A percentile compares a stretch with the other conserved stretches of the same genome.
These are phyloP conservation scores for Trichoderma sp. DNA, from an alignment of 2,329 filamentous ascomycete genomes.

Conservation along the genomic window DNA sequence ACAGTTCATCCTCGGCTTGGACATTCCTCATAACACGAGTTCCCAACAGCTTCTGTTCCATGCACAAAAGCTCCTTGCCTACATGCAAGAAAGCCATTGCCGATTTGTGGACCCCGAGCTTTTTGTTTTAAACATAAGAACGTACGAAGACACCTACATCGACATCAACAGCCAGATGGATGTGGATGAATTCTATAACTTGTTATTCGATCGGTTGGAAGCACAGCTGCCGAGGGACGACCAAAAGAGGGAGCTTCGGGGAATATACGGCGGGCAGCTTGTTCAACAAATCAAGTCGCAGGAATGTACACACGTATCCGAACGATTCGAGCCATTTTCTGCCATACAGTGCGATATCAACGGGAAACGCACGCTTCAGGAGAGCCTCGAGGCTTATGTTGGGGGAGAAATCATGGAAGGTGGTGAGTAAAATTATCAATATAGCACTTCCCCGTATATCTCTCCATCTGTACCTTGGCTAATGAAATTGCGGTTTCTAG, in stretches of 20 bases:
- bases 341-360: conserved; percentile 97
- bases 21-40: conserved; percentile 56
- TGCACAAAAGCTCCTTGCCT: conserved; percentile 80
- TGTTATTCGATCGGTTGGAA: conserved; percentile 91
- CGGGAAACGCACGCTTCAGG: conserved; percentile 79
- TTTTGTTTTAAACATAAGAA: conserved; percentile 76
- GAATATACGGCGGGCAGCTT: conserved; percentile 88
- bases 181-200: conserved; percentile 95
- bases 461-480: not conserved
- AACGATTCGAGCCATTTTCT: conserved; percentile 86
- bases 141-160: conserved; percentile 79
- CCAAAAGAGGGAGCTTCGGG: conserved; percentile 74
- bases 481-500: conserved; percentile 47
- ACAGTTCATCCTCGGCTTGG: conserved; percentile 74
- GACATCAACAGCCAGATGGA: conserved; percentile 95
- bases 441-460: too few relatives aligned
- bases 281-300: conserved; percentile 96
- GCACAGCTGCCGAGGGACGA: conserved; percentile 69
- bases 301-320: conserved; percentile 91
- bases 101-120: conserved; percentile 73
- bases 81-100: conserved; percentile 80
- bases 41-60: conserved; percentile 72
- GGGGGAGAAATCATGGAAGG: conserved; percentile 97
- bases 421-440: conserved; percentile 48
- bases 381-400: conserved; percentile 93